phyloP scores from a whole-genome alignment of 2,329 filamentous ascomycete species.

The Chaetomium sp. region DNA sequence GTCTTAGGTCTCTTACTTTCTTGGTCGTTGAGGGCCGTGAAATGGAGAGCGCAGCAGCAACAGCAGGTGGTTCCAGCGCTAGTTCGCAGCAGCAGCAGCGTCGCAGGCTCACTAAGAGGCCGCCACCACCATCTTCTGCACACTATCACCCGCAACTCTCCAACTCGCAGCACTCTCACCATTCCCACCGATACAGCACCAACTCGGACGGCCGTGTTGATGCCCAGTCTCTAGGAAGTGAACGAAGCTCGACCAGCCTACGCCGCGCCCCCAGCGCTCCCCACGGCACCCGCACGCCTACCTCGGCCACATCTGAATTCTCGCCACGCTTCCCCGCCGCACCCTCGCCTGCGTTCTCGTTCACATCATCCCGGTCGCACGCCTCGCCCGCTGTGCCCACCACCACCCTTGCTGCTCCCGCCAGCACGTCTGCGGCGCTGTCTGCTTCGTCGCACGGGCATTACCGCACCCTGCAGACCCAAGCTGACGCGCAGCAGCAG shows the following conservation, averaged over 20 bases:
- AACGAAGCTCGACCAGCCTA: constrained; percentile 58
- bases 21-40: constrained; percentile 13
- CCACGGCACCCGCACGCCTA: constrained; percentile 38
- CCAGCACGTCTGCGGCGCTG: constrained; percentile 39
- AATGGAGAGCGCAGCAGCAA: constrained; percentile 21
- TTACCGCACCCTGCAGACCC: constrained; percentile 7
- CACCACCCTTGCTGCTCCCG: constrained; percentile 25
- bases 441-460: constrained; percentile 15
- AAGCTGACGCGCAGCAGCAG: constrained; percentile 11
- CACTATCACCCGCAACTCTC: no score
- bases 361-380: constrained; percentile 34
- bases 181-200: constrained; percentile 26
- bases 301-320: constrained; percentile 42
- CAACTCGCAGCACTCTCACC: constrained; percentile 32
- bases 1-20: background rate
- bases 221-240: constrained; percentile 52
- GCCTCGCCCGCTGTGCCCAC: constrained; percentile 36
- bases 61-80: constrained; percentile 28
- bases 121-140: constrained; percentile 39
- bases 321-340: constrained; percentile 38
- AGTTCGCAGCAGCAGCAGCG: constrained; percentile 38
- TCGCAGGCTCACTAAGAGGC: constrained; percentile 58
- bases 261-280: constrained; percentile 56
- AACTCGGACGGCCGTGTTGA: constrained; percentile 50
- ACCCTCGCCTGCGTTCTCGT: constrained; percentile 17